Conservation (phyloP, 2,329 filamentous ascomycete genomes). For the Penicillium carneum region DNA sequence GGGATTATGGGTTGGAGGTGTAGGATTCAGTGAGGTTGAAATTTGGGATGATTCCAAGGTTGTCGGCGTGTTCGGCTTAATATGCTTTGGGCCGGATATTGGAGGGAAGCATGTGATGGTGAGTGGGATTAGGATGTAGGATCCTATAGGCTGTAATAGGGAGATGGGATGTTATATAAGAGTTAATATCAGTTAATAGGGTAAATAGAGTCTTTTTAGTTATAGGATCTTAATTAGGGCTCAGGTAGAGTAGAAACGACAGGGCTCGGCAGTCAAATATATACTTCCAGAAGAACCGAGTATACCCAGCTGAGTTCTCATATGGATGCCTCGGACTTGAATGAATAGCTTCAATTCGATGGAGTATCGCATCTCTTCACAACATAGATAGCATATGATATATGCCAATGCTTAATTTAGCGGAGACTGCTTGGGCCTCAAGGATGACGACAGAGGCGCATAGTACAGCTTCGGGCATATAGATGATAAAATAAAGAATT, state of each 20-base stretch:
- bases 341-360: background rate
- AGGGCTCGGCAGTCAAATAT: background rate
- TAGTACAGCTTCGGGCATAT: slow-evolving; percentile 4
- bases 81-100: slow-evolving; percentile 4
- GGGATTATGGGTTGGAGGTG: background rate
- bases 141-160: background rate
- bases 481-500: background rate
- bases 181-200: too few species aligned
- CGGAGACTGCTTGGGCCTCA: slow-evolving; percentile 12
- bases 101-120: slow-evolving; percentile 16
- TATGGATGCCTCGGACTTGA: background rate
- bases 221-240: background rate
- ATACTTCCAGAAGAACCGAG: background rate
- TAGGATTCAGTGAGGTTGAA: background rate
- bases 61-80: slow-evolving; percentile 9
- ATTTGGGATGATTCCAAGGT: too few species aligned
- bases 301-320: background rate
- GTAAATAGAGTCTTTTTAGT: background rate
- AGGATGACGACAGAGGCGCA: slow-evolving; percentile 24
- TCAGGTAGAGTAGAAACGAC: background rate
- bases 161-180: background rate
- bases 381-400: background rate
- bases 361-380: too few species aligned
- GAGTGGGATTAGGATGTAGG: background rate
- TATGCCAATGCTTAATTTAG: slow-evolving; percentile 11